Evolutionary conservation across 2,329 filamentous ascomycete genomes (phyloP).

Genomic region (Calycina herbarum): DNA sequence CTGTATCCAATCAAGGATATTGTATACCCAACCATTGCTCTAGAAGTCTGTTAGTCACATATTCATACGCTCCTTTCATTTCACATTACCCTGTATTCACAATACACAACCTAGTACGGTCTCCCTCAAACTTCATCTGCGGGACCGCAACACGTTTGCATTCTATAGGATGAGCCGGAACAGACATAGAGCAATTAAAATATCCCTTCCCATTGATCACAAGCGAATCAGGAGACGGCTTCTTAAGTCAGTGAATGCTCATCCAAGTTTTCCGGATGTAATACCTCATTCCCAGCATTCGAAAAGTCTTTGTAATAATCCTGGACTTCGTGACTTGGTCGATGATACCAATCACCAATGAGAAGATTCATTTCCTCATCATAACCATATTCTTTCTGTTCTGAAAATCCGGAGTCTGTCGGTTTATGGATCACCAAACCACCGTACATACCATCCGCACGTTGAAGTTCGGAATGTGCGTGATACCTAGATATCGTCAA

Average conservation of each 20-base stretch:
- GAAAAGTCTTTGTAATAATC: constrained; percentile 44
- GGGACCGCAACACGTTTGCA: constrained; percentile 35
- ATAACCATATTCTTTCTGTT: constrained; percentile 31
- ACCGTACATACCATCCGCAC: constrained; percentile 48
- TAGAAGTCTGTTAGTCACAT: constrained; percentile 18
- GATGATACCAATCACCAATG: constrained; percentile 51
- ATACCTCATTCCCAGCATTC: constrained; percentile 45
- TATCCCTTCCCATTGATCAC: constrained; percentile 47
- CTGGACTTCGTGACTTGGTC: constrained; percentile 42
- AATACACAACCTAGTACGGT: constrained; percentile 39
- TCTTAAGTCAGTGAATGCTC: not conserved
- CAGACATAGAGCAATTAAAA: constrained; percentile 48
- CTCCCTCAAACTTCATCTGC: constrained; percentile 31
- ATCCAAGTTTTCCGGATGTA: not conserved
- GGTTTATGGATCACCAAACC: constrained; percentile 45
- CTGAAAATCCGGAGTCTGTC: constrained; percentile 25
- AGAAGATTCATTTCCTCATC: constrained; percentile 45
- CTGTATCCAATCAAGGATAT: constrained; percentile 37
- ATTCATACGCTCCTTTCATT: not conserved
- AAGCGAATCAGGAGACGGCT: constrained; percentile 49
- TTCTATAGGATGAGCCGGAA: constrained; percentile 45
- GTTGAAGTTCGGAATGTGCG: constrained; percentile 44
- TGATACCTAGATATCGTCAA: constrained; percentile 45
- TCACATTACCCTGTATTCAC: constrained; percentile 44
- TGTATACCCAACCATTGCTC: constrained; percentile 43